Conservation (phyloP, 345 rosid genomes). For the Gossypium australe region DNA sequence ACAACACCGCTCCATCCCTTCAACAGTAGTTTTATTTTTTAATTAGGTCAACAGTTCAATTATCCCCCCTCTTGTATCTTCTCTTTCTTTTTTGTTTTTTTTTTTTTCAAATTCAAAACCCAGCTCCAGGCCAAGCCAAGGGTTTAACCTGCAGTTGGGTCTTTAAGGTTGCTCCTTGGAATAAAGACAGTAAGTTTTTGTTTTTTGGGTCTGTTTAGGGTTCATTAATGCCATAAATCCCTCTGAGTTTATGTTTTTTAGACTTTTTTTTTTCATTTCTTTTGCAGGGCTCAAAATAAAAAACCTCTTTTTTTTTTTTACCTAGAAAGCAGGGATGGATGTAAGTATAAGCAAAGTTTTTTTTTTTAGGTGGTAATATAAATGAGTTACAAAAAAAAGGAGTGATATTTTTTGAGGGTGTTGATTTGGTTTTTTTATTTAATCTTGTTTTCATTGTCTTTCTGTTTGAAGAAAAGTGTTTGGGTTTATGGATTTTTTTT, state of each 20-base stretch:
- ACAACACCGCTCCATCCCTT: not conserved
- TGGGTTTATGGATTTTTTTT: not conserved
- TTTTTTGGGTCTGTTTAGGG: not conserved
- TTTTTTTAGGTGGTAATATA: not conserved
- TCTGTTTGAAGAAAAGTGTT: not conserved
- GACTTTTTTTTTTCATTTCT: not conserved
- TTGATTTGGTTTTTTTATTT: not conserved
- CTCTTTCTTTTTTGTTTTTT: not conserved
- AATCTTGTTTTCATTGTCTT: not conserved
- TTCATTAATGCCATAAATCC: not conserved
- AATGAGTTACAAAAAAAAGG: not conserved
- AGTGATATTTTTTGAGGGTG: not conserved
- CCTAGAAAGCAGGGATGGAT: not conserved
- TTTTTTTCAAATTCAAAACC: slow-evolving; percentile 1
- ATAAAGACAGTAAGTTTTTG: not conserved
- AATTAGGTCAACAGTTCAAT: not conserved
- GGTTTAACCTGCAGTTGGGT: not conserved
- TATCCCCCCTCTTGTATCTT: not conserved
- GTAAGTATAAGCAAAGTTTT: not conserved
- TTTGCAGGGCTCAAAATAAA: not conserved
- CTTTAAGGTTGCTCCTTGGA: not conserved
- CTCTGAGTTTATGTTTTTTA: not conserved
- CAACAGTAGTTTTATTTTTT: not conserved
- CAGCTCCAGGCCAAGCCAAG: not conserved
- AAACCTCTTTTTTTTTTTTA: not conserved